phyloP scores from a whole-genome alignment of 495 filamentous ascomycete genomes.

The Penicillium manginii region DNA sequence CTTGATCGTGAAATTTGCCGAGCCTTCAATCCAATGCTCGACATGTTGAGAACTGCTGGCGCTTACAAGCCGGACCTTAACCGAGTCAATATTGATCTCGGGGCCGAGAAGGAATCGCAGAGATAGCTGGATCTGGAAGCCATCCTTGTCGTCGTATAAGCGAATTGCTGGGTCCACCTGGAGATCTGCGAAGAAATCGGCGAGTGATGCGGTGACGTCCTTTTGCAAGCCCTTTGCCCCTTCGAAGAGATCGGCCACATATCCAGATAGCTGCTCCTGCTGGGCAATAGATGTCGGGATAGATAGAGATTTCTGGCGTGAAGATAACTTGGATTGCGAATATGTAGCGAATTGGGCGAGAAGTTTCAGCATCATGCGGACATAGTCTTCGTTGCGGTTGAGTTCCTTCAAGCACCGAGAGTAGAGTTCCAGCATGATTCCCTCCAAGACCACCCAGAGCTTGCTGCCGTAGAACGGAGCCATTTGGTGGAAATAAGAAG shows the following conservation, averaged over 20 bases:
- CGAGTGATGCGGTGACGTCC: slow-evolving; percentile 67
- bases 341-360: slow-evolving; percentile 68
- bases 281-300: slow-evolving; percentile 43
- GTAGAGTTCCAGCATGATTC: slow-evolving; percentile 83
- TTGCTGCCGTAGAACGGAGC: slow-evolving; percentile 80
- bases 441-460: slow-evolving; percentile 79
- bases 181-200: slow-evolving; percentile 73
- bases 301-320: slow-evolving; percentile 38
- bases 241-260: slow-evolving; percentile 66
- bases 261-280: slow-evolving; percentile 61
- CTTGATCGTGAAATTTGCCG: slow-evolving; percentile 37
- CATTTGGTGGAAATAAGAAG: slow-evolving; percentile 78
- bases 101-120: slow-evolving; percentile 75
- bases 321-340: slow-evolving; percentile 37
- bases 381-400: slow-evolving; percentile 76
- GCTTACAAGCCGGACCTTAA: slow-evolving; percentile 65
- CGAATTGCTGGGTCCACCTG: slow-evolving; percentile 68
- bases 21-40: slow-evolving; percentile 48
- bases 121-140: slow-evolving; percentile 72
- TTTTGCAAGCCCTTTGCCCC: slow-evolving; percentile 65
- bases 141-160: slow-evolving; percentile 74
- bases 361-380: slow-evolving; percentile 72
- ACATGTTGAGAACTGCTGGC: slow-evolving; percentile 36
- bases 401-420: slow-evolving; percentile 81
- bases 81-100: slow-evolving; percentile 65